Evolutionary conservation across 2,329 filamentous ascomycete genomes (phyloP).

Genomic region (Fusarium duplospermum): DNA sequence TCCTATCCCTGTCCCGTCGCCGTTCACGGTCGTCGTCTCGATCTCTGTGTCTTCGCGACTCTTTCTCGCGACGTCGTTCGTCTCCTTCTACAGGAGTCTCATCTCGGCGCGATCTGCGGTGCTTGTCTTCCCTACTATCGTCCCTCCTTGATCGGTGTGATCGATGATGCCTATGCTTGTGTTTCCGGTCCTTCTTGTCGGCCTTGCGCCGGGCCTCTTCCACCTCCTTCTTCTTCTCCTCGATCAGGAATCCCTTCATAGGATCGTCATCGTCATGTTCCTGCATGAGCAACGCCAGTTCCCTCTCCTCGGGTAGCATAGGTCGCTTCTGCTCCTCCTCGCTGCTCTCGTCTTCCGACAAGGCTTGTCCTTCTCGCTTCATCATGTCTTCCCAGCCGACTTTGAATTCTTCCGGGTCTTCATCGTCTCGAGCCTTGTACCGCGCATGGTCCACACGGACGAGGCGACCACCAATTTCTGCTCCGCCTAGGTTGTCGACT

Average conservation of each 20-base stretch:
- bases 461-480: constrained; percentile 82
- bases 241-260: constrained; percentile 91
- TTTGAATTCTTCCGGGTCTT: constrained; percentile 69
- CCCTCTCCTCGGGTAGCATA: constrained; percentile 82
- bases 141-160: constrained; percentile 56
- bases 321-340: constrained; percentile 66
- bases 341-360: constrained; percentile 59
- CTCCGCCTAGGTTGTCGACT: constrained; percentile 93
- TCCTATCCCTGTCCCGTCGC: constrained; percentile 39
- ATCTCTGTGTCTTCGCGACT: constrained; percentile 45
- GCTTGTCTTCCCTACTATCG: constrained; percentile 46
- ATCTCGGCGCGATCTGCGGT: constrained; percentile 53
- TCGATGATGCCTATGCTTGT: constrained; percentile 60
- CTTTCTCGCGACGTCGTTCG: constrained; percentile 45
- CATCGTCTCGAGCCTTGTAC: constrained; percentile 89
- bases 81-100: constrained; percentile 47
- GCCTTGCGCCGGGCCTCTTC: constrained; percentile 71
- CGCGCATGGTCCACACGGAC: constrained; percentile 92
- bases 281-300: constrained; percentile 78
- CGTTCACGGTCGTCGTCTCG: constrained; percentile 45
- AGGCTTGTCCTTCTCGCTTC: constrained; percentile 60
- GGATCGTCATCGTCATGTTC: constrained; percentile 96
- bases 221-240: constrained; percentile 92
- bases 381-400: constrained; percentile 71
- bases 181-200: constrained; percentile 61